These are phyloP conservation scores for Conringia planisiliqua DNA, from an alignment of 345 rosid genomes.

Conservation along the genomic window DNA sequence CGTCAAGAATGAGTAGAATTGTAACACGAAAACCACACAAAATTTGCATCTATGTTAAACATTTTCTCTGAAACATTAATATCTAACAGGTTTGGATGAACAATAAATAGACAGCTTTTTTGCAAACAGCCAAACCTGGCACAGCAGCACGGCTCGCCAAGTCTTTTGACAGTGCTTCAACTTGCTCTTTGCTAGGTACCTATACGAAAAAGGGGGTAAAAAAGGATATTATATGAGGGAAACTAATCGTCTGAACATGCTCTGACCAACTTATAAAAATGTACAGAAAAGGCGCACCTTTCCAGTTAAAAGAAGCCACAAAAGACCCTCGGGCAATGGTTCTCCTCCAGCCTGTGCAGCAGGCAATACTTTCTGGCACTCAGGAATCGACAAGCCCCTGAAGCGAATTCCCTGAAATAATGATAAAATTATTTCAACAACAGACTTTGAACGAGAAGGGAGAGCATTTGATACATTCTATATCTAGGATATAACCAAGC, in stretches of 20 bases:
- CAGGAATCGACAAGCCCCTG: conserved; percentile 91
- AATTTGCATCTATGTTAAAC: neutral
- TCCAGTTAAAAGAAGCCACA: conserved; percentile 99
- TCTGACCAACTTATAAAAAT: neutral
- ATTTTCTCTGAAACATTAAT: neutral
- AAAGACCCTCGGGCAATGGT: conserved; percentile 95
- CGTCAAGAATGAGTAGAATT: neutral
- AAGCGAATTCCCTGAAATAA: conserved; percentile 85
- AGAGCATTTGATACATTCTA: neutral
- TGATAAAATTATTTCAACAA: conserved; percentile 6
- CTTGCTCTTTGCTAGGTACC: conserved; percentile 90
- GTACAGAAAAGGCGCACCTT: conserved; percentile 50
- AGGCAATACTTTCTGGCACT: conserved; percentile 92
- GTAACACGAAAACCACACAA: neutral
- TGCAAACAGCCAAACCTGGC: conserved; percentile 57
- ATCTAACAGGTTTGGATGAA: conserved; percentile 1
- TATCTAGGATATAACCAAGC: conserved; percentile 10
- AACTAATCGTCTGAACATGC: conserved; percentile 1
- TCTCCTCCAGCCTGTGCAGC: conserved; percentile 86
- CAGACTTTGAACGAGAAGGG: neutral
- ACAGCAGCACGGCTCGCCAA: conserved; percentile 74
- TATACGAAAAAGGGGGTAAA: conserved; percentile 13
- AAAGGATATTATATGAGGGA: neutral
- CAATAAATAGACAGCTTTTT: neutral
- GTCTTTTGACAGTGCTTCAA: conserved; percentile 76